Evolutionary conservation across 1,284 basidiomycete genomes (phyloP), one percentile per base, ranked within the genome.

Genomic region (Fistulinella cinereoalba): DNA sequence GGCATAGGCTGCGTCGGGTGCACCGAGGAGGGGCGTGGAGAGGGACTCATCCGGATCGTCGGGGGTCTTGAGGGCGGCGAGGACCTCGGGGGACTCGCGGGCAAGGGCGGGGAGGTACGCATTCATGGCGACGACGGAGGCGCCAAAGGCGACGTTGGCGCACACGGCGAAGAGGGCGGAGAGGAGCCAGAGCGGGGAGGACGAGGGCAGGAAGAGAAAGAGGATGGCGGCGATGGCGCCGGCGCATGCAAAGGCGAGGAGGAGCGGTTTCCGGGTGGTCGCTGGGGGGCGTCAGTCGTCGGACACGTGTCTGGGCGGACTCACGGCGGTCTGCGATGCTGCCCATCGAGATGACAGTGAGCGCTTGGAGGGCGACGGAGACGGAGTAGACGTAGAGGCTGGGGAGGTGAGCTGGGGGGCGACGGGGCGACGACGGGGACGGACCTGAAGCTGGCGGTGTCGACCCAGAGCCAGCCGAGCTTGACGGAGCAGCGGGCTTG

Each of bases 271-370:
- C 24, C 93, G 80, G 57, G 83, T 81, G 5, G 79, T 76, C 0
- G 86, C 92, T 93, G 60, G n/a, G 9, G 10, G 21, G 23, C 7
- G 3, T 59, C 40, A 51, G 18, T 19, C 13, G 7, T 7, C 4
- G 6, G 6, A 4, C 13, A 19, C 22, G 9, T 6, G 3, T 8
- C 2, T n/a, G 37, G 28, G 44, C 21, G 5, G 18, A 73, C 87
- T 47, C 60, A 93, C 92, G 81, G 54, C 88, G 80, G 66, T 97
- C 90, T 2, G 93, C 93, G 44, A 93, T 83, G 12, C 82, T 82
- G 15, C 92, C 90, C 75, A 94, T 87, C 10, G 91, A 92, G 51
- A 96, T 92, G 39, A 97, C 92, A 0, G 86, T 88, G 15, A 96
- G 61, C 0, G 92, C 93, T 62, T 97, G 94, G 0, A 93, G 65